Base-by-base conservation (phyloP, 2,329 filamentous ascomycete species). In the Ophiocordyceps polyrhachis-furcata region DNA sequence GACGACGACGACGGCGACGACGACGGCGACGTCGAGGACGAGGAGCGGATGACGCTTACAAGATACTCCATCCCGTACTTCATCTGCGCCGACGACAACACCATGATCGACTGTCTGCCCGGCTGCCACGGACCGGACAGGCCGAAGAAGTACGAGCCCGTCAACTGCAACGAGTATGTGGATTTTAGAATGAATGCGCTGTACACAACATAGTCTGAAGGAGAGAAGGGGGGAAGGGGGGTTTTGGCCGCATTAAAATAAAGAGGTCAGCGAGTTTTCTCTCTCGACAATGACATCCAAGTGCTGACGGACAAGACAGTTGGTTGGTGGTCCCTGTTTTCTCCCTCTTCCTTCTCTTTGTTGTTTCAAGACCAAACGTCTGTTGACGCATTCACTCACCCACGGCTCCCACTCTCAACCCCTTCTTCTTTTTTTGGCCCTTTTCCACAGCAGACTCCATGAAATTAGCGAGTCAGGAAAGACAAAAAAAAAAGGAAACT, bases 41-140 rank as follows among this genome's bases (percentile, higher is more conserved):
- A 38, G n/a, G 35, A 38, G 17, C 44, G 60, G 4, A 66, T 72
- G 60, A 72, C 69, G 3, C 58, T 60, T 29, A 62, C 66, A 19
- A 59, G 74, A 14, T 78, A 73, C 49, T 77, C 74, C 9, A 77
- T 78, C 44, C 72, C 73, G 1, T 78, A 76, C 52, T 78, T 79
- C 45, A 62, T 76, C 29, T 58, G 62, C 6, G 69, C 73, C 0
- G 67, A 74, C 49, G 58, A 63, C 3, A 60, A 67, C 40, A 59
- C 64, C 4, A 55, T 70, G 9, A 69, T 78, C 44, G 68, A 73
- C 51, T 73, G 69, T 49, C 60, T 76, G 41, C 61, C 65, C 1
- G 64, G 64, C 5, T 72, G 68, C 49, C 60, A 58, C 20, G 61
- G 61, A 11, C 59, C 60, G 17, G 56, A 57, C 1, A 59, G 64